Percentiles rank a stretch among this genome's conserved stretches.
Evolutionary conservation across 129 eudicot species (phyloP).

Genomic region (Sambucus nigra): DNA sequence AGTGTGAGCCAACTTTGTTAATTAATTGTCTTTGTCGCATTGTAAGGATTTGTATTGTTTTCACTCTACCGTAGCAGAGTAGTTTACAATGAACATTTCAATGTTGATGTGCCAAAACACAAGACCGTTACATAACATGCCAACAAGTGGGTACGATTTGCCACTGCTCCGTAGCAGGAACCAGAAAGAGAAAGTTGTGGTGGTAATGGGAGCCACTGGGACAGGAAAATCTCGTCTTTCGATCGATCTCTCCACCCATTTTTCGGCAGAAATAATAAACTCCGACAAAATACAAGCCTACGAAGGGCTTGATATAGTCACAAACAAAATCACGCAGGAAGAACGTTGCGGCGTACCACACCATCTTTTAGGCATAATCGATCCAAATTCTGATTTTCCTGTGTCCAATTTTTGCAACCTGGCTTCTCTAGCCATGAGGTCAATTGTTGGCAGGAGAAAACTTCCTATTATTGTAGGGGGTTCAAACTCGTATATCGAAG

Average conservation of each 20-base stretch:
- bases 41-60: too few relatives aligned
- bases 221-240: slow-evolving; percentile 82
- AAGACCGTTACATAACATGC: slow-evolving; percentile 29
- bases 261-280: slow-evolving; percentile 59
- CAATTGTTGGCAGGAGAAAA: slow-evolving; percentile 44
- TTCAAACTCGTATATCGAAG: slow-evolving; percentile 78
- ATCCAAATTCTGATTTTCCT: slow-evolving; percentile 54
- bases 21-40: too few relatives aligned
- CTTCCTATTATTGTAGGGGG: slow-evolving; percentile 92
- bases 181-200: slow-evolving; percentile 60
- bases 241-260: slow-evolving; percentile 54
- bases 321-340: slow-evolving; percentile 62
- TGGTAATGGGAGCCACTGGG: slow-evolving; percentile 87
- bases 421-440: slow-evolving; percentile 49
- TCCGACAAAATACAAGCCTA: slow-evolving; percentile 84
- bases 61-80: too few relatives aligned
- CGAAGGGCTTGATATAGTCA: slow-evolving; percentile 58
- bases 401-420: slow-evolving; percentile 39
- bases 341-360: slow-evolving; percentile 69
- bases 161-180: slow-evolving; percentile 22
- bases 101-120: slow-evolving; percentile 35
- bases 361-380: slow-evolving; percentile 63
- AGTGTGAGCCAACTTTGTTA: too few relatives aligned
- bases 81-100: slow-evolving; percentile 42
- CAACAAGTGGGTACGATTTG: slow-evolving; percentile 24